These are phyloP conservation scores for Ganoderma sinense DNA, from an alignment of 1,284 basidiomycete genomes.

Conservation along the genomic window DNA sequence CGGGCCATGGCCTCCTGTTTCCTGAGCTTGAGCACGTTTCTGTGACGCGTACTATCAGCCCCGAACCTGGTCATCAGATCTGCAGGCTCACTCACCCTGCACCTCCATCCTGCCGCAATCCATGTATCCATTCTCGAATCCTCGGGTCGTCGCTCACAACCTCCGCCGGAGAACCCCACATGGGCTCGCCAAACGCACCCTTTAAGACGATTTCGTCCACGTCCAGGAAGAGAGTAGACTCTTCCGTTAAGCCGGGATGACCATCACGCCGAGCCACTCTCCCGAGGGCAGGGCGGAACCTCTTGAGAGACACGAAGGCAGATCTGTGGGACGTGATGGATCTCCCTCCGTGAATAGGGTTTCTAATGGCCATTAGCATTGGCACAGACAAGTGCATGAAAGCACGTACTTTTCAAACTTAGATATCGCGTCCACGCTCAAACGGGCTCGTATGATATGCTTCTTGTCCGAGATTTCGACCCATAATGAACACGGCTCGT, in stretches of 20 bases:
- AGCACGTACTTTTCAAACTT: conserved; percentile 41
- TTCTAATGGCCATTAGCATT: conserved; percentile 5
- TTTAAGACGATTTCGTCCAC: conserved; percentile 48
- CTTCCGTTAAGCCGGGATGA: conserved; percentile 41
- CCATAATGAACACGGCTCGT: conserved; percentile 49
- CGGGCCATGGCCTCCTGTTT: conserved; percentile 37
- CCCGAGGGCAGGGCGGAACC: conserved; percentile 55
- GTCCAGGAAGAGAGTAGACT: conserved; percentile 54
- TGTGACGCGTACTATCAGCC: conserved; percentile 29
- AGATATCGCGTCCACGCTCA: conserved; percentile 47
- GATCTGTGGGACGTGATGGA: conserved; percentile 43
- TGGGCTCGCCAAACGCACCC: conserved; percentile 49
- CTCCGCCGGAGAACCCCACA: conserved; percentile 55
- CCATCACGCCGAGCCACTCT: conserved; percentile 51
- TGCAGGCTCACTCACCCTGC: conserved; percentile 50
- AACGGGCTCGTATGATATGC: conserved; percentile 46
- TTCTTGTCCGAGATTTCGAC: conserved; percentile 52
- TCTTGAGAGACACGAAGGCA: conserved; percentile 46
- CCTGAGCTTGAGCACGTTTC: conserved; percentile 54
- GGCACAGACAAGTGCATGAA: background rate
- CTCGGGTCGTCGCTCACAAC: conserved; percentile 46
- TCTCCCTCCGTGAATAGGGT: conserved; percentile 28
- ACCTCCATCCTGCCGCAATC: conserved; percentile 58
- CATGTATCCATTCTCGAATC: conserved; percentile 56
- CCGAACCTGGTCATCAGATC: background rate